Conservation (phyloP, 257 asterid species). For the Solanum lignicaule region DNA sequence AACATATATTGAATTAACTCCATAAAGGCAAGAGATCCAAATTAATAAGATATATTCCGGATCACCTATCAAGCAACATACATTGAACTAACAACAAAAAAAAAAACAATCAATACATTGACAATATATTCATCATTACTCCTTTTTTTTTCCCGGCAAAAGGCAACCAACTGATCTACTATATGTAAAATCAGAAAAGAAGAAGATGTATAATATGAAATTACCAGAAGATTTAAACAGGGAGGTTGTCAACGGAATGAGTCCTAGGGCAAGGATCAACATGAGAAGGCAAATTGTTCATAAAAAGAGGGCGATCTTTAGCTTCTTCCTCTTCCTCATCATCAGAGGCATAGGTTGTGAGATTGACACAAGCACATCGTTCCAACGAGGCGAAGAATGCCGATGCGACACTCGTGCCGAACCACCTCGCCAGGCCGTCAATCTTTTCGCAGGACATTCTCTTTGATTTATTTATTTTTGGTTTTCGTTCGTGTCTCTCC, state of each 20-base stretch:
- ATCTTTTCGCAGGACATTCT: constrained; percentile 41
- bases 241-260: constrained; percentile 31
- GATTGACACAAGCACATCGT: constrained; percentile 83
- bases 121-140: background rate
- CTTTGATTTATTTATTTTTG: background rate
- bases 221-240: constrained; percentile 18
- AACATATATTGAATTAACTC: background rate
- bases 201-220: background rate
- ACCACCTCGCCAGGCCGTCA: constrained; percentile 86
- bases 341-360: constrained; percentile 70
- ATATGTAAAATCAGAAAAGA: background rate
- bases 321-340: constrained; percentile 72
- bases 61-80: background rate
- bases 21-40: background rate
- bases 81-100: background rate
- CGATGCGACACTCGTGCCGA: constrained; percentile 70
- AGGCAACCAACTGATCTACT: background rate
- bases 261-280: constrained; percentile 26
- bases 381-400: constrained; percentile 92
- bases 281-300: constrained; percentile 37
- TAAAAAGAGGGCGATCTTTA: constrained; percentile 75
- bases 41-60: background rate
- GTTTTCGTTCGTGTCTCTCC: background rate
- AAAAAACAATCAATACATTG: background rate
- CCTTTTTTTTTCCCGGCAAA: background rate